A percentile compares a stretch with the other conserved stretches of the same genome.
These are phyloP conservation scores for Sporothrix phasma DNA, from an alignment of 2,329 filamentous ascomycete species.

Conservation along the genomic window DNA sequence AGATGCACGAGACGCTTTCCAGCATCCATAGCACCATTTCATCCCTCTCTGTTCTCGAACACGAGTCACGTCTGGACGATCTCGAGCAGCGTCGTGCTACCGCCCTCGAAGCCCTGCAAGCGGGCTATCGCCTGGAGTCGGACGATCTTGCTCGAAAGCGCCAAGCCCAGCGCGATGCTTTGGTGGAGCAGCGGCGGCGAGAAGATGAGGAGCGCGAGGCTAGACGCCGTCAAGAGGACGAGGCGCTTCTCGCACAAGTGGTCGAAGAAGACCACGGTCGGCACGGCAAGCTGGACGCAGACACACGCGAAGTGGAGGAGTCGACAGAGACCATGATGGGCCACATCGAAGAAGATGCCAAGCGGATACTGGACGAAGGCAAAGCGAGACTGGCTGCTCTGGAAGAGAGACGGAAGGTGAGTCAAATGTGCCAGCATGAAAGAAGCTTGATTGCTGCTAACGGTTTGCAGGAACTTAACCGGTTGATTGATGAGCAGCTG, in stretches of 20 bases:
- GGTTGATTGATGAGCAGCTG: slow-evolving; percentile 33
- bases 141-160: slow-evolving; percentile 25
- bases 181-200: slow-evolving; percentile 28
- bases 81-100: slow-evolving; percentile 31
- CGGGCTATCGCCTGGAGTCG: slow-evolving; percentile 26
- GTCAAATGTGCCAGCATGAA: background rate
- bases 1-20: slow-evolving; percentile 35
- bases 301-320: slow-evolving; percentile 26
- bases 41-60: slow-evolving; percentile 25
- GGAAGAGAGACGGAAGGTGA: slow-evolving; percentile 28
- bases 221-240: slow-evolving; percentile 29
- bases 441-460: background rate
- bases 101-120: slow-evolving; percentile 26
- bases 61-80: slow-evolving; percentile 30
- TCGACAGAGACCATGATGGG: slow-evolving; percentile 29
- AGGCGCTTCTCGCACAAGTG: slow-evolving; percentile 24
- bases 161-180: slow-evolving; percentile 24
- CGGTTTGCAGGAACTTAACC: slow-evolving; percentile 31
- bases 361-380: slow-evolving; percentile 25
- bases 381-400: slow-evolving; percentile 26
- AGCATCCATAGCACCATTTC: slow-evolving; percentile 31
- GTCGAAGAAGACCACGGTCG: slow-evolving; percentile 26
- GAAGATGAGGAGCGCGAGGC: slow-evolving; percentile 34
- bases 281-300: slow-evolving; percentile 23
- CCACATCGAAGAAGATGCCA: slow-evolving; percentile 26